Base-by-base conservation (phyloP, 768 basidiomycete genomes). In the Nidularia pulvinata region DNA sequence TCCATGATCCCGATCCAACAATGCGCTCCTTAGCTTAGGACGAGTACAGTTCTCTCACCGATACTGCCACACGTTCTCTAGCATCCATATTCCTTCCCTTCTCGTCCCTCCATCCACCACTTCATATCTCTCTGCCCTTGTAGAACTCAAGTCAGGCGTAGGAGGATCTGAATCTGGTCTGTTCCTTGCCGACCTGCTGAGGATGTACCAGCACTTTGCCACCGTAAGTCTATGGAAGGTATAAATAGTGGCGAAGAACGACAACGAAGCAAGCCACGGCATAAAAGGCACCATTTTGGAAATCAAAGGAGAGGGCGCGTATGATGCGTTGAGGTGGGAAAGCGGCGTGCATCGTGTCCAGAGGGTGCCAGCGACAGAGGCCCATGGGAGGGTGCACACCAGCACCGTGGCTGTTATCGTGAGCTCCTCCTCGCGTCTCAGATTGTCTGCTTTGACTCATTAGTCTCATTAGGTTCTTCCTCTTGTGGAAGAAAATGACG, bases 301-400 rank as follows among this genome's bases (percentile, higher is more conserved):
- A 62, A 73, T 95, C 10, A 86, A 86, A 55, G 92, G 93, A 0
- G 70, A 80, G 1, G 88, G 89, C 0, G 86, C 84, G 7, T 98
- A 91, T 60, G 95, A 95, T 54, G 69, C 75, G 1, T 66, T 98
- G 50, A 74, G 86, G 36, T 95, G 89, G 86, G 97, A 99, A 69
- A 94, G 90, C 55, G 97, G 97, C 2, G 94, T 99, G 0, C 97
- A 98, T 71, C 80, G 97, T 2, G 94, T 99, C 0, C 96, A 98
- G 71, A 71, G 97, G 39, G 91, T 98, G 1, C 97, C 97, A 1
- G 85, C 85, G 7, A 98, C 95, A 3, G 96, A 98, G 61, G 76
- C 88, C 2, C 85, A 83, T 55, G 96, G 96, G 5, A 76, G 96
- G 48, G 84, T 91, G 32, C 97, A 98, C 63, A 96, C 96, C 0